phyloP scores from a whole-genome alignment of 2,329 filamentous ascomycete genomes.

The Neoarthrinium moseri region DNA sequence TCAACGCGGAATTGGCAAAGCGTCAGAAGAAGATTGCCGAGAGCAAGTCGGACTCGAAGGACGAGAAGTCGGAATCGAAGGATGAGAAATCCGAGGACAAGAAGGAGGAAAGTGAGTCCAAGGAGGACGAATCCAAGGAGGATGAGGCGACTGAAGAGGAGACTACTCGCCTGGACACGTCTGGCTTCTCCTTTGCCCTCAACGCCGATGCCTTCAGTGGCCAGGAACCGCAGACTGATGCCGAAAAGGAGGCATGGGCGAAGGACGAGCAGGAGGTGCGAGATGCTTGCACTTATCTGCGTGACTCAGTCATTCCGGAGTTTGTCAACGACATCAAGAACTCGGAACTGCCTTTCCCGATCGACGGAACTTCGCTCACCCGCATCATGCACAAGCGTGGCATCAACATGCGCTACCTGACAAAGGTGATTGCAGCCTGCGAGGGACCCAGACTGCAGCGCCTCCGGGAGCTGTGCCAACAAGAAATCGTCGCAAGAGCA shows the following conservation, averaged over 20 bases:
- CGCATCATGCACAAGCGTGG: constrained; percentile 92
- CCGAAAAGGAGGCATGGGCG: constrained; percentile 80
- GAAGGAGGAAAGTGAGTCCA: neutral
- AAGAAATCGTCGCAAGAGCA: constrained; percentile 92
- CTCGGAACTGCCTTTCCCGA: constrained; percentile 93
- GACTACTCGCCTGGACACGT: constrained; percentile 77
- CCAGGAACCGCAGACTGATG: constrained; percentile 83
- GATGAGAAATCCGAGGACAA: constrained; percentile 29
- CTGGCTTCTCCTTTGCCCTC: constrained; percentile 81
- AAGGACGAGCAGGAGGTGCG: constrained; percentile 88
- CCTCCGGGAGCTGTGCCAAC: constrained; percentile 72
- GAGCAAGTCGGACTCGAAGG: constrained; percentile 33
- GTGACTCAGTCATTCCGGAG: constrained; percentile 75
- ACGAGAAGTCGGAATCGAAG: constrained; percentile 20
- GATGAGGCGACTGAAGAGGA: constrained; percentile 35
- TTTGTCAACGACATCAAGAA: constrained; percentile 85
- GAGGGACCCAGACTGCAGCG: constrained; percentile 72
- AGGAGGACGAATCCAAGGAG: constrained; percentile 33
- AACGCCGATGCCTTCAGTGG: constrained; percentile 97
- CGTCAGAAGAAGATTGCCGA: constrained; percentile 25
- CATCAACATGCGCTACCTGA: constrained; percentile 96
- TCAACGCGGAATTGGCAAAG: constrained; percentile 72
- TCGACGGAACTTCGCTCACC: constrained; percentile 93
- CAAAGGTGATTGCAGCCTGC: constrained; percentile 72
- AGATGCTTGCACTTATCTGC: constrained; percentile 76